Base-by-base conservation (phyloP, 2,329 filamentous ascomycete genomes). In the Fusarium concolor region DNA sequence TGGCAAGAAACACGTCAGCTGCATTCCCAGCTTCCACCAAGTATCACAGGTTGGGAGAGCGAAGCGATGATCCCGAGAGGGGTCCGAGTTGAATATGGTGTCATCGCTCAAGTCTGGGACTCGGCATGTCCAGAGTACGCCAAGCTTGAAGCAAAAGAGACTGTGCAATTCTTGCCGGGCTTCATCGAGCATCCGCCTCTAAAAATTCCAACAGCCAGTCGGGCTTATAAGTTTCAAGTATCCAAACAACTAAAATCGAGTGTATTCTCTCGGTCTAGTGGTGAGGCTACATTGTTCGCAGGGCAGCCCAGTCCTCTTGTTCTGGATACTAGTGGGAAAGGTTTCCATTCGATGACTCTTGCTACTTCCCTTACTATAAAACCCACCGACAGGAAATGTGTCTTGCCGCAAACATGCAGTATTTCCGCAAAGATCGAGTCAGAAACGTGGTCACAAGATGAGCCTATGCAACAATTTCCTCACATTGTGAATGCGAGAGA, bases 81-180 rank as follows among this genome's bases (percentile, higher is more conserved):
- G 2, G 56, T 53, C 11, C 28, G 28, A 1, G 18, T 54, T 51
- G 45, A 54, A n/a, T 62, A 62, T 6, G 58, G 58, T 41, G 17
- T 62, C 9, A 61, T 62, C n/a, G 56, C 56, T 12, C 58, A 62
- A 22, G 18, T 61, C 10, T 60, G 56, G 56, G 56, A 62, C 45
- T 61, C 56, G 4, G 45, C 22, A 12, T 41, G 17, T 17, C 33
- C 58, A 15, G 56, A 62, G 9, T 45, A 61, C 26, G 58, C 58
- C 11, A 62, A 20, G 7, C n/a, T 62, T 12, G 58, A 62, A 29
- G 17, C 33, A 35, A 62, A 62, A 42, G 45, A 62, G n/a, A 61
- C 33, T 5, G 10, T 62, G 22, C 58, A 62, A 14, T 62, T 62
- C 18, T 17, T 62, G 10, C 58, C 58, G n/a, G 58, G 39, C 6